Evolutionary conservation across 192 early-diverging fungal genomes (phyloP).

Genomic region (Entophlyctis helioformis): DNA sequence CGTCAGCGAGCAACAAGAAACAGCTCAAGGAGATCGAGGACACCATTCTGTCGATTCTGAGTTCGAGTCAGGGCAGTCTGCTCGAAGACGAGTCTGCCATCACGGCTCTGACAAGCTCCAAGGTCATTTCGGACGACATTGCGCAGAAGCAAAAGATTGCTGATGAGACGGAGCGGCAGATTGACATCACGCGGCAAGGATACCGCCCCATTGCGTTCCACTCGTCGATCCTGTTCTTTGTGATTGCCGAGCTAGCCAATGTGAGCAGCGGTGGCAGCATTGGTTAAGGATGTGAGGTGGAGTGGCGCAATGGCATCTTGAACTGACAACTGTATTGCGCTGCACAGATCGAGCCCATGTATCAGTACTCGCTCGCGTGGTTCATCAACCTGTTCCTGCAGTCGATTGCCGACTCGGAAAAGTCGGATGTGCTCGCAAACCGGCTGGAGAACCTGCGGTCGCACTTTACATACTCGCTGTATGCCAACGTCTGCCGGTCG

Average conservation of each 20-base stretch:
- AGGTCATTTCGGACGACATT: constrained; percentile 46
- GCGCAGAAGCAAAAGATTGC: constrained; percentile 49
- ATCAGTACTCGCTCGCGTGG: constrained; percentile 49
- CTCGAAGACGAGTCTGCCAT: constrained; percentile 53
- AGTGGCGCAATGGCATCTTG: no score
- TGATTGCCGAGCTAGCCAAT: constrained; percentile 50
- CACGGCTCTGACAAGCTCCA: constrained; percentile 41
- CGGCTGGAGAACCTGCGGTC: constrained; percentile 40
- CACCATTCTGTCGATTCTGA: constrained; percentile 42
- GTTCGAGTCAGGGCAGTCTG: constrained; percentile 40
- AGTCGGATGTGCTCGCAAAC: constrained; percentile 31
- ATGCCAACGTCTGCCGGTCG: constrained; percentile 49
- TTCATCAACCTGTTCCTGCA: constrained; percentile 55
- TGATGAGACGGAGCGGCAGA: constrained; percentile 48
- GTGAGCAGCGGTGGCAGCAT: constrained; percentile 11
- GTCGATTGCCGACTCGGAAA: constrained; percentile 42
- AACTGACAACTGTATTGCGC: no score
- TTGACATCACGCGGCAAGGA: constrained; percentile 45
- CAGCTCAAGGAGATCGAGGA: constrained; percentile 56
- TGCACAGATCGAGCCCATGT: constrained; percentile 47
- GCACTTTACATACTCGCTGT: constrained; percentile 49
- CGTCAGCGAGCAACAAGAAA: constrained; percentile 46
- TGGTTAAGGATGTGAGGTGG: no score
- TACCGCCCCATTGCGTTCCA: constrained; percentile 48
- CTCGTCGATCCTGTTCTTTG: constrained; percentile 49